Evolutionary conservation across 106 monocot species (phyloP).

Genomic region (Alisma plantagoaquatica): DNA sequence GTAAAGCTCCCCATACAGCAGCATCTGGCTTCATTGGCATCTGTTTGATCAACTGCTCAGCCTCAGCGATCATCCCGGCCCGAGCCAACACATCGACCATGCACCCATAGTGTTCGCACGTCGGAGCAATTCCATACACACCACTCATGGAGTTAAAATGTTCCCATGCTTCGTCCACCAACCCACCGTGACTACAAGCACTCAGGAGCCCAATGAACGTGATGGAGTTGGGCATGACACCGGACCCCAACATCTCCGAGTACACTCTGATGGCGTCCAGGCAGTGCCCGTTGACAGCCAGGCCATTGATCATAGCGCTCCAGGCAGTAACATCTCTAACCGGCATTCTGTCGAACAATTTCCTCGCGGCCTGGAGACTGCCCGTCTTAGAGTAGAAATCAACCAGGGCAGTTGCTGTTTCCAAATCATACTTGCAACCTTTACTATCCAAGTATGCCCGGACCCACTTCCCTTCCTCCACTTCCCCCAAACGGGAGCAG

Average conservation of each 20-base stretch:
- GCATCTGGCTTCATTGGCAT: slow-evolving; percentile 35
- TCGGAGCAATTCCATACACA: slow-evolving; percentile 14
- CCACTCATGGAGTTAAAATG: slow-evolving; percentile 21
- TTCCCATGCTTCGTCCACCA: slow-evolving; percentile 24
- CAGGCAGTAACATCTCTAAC: slow-evolving; percentile 27
- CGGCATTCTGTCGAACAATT: slow-evolving; percentile 22
- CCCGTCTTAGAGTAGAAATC: slow-evolving; percentile 34
- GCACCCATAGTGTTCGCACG: slow-evolving; percentile 37
- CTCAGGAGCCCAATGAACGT: slow-evolving; percentile 28
- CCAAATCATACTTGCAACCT: slow-evolving; percentile 6
- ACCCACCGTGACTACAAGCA: slow-evolving; percentile 31
- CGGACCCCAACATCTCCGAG: slow-evolving; percentile 14
- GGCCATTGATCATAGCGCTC: slow-evolving; percentile 34
- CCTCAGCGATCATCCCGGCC: slow-evolving; percentile 18
- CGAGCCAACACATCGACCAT: slow-evolving; percentile 39
- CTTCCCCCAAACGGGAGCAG: slow-evolving; percentile 13
- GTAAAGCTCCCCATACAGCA: slow-evolving; percentile 30
- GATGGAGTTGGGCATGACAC: slow-evolving; percentile 17
- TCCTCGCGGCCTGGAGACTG: slow-evolving; percentile 4
- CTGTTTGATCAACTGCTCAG: slow-evolving; percentile 15
- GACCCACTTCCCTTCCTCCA: slow-evolving; percentile 17
- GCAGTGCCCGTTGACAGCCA: slow-evolving; percentile 21
- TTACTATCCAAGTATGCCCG: slow-evolving; percentile 6
- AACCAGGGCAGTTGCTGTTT: slow-evolving; percentile 24
- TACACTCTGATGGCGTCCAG: slow-evolving; percentile 10